Base-by-base conservation (phyloP, 371 early-diverging fungal species). In the Blakeslea trispora region DNA sequence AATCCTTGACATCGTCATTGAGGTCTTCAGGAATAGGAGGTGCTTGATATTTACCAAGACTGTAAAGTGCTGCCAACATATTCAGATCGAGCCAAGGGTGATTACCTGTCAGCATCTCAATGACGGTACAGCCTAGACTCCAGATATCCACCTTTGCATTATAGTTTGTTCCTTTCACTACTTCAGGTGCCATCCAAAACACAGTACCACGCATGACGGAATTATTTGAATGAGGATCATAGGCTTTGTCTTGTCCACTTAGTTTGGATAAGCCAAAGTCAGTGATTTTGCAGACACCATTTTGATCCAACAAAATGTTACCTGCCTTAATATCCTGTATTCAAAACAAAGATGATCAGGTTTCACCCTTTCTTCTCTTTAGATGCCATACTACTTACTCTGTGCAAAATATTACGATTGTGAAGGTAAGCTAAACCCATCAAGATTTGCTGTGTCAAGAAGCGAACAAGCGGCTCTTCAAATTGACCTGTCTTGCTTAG, bases 251-350 rank as follows among this genome's bases (percentile, higher is more conserved):
- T 52, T 74, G 72, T 9, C 73, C 75, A 55, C 71, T 72, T 57
- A 92, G 89, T 73, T 99, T 98, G 4, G 98, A 94, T 23, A 99
- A 85, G 21, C 99, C 99, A 86, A 99, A 99, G 77, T 99, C 99
- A 1, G 97, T 92, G 47, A 99, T 98, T 77, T 98, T 99, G 53
- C 93, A 91, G 17, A 80, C 77, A 22, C 97, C 96, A 50, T 91
- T 81, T 51, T 87, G 85, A 68, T 96, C 96, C 9, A 99, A 84
- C 17, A 93, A 66, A 62, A 97, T 90, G 50, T 97, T 97, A 50
- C 91, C 94, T 28, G 95, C 95, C 64, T 97, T 97, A 68, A 97
- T 94, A 67, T 97, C 98, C 79, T 78, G 45, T 37, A 37, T 47
- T 23, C 28, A 15, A 23, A 35, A 14, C n/a, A n/a, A n/a, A n/a